Base-by-base conservation (phyloP, 192 early-diverging fungal species). In the Gamsiella multidivaricata region DNA sequence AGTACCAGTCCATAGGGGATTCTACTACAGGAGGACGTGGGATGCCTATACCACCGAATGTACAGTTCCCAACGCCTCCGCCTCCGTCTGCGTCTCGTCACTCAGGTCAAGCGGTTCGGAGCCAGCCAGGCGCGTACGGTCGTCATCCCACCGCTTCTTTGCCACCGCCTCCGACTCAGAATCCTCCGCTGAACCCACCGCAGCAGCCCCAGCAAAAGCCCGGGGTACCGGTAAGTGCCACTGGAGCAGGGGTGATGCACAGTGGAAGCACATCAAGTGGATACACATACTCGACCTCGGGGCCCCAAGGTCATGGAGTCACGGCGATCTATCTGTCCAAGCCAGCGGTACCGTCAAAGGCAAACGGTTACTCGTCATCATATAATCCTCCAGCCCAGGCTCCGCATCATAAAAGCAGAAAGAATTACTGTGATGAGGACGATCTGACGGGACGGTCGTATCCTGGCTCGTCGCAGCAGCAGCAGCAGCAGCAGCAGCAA, bases 311-410 rank as follows among this genome's bases (percentile, higher is more conserved):
- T 18, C 54, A 56, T 31, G 72, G 65, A 23, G 72, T 61, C 5
- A 61, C 65, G 3, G 64, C 72, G 31, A 61, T 76, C 20, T 76
- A 76, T 25, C 72, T 76, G 6, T 76, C 72, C 15, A 76, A 67
- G 36, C 72, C 72, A 0, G 65, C 59, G 15, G 31, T 60, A 12
- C 49, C 69, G 8, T 32, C 41, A 18, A 34, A 17, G 60, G 60
- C 22, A 28, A 53, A 25, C 26, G 26, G 26, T 23, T 17, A 8
- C 8, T 54, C 72, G 3, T 29, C 64, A 3, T 55, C 57, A 1
- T 46, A 67, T 33, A 57, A 47, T 51, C 9, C 54, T 20, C 39
- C 54, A 5, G 41, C 41, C 2, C 65, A 56, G 33, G 26, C 26
- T 51, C 65, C 46, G 31, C 55, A 58, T 2, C 26, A 2, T 11